Evolutionary conservation across 441 rosid species (phyloP), one percentile per base, ranked within the genome.

Genomic region (Erysimum cheiri): DNA sequence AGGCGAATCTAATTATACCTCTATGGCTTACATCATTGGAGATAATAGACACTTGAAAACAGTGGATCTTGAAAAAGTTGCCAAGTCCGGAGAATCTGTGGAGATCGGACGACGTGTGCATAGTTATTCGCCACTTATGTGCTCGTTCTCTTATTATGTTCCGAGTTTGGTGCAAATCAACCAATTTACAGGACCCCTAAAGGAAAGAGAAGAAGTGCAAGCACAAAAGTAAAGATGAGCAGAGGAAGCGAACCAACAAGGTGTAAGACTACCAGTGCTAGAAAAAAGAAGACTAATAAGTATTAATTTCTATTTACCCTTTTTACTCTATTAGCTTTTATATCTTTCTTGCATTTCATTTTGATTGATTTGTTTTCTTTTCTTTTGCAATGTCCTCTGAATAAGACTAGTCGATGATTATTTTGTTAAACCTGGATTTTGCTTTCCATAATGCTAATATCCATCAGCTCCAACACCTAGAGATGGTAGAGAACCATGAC

Each of bases 401-500:
- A 14, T 39, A n/a, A 53, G 19, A 9, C 7, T 54, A 54, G 17
- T 14, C 13, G 13, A 31, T 14, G 4, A 15, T 14, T 31, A 54
- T 31, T 14, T 9, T 8, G 26, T 33, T 33, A 5, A 33, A 46
- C 12, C 26, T 22, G 24, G 24, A 22, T 22, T 22, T 9, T 84
- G 58, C 54, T 70, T 22, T 85, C 90, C 24, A 22, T 22, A 22
- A 22, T 22, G 24, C 24, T 22, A 22, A 22, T 22, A 22, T 22
- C 24, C 24, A 22, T 22, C 24, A 22, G 24, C 24, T 22, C 24
- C 24, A 22, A 22, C 24, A 22, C 24, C 24, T 22, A 22, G 24
- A 22, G 24, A 22, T 22, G 24, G 82, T 64, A 90, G 76, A 49
- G 24, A 22, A 2, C 79, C 1, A 2, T 28, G 84, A 82, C 77